Percentiles rank a stretch among this genome's conserved stretches.
Conservation (phyloP, 306 rosid species). For the Cicer bijugum region DNA sequence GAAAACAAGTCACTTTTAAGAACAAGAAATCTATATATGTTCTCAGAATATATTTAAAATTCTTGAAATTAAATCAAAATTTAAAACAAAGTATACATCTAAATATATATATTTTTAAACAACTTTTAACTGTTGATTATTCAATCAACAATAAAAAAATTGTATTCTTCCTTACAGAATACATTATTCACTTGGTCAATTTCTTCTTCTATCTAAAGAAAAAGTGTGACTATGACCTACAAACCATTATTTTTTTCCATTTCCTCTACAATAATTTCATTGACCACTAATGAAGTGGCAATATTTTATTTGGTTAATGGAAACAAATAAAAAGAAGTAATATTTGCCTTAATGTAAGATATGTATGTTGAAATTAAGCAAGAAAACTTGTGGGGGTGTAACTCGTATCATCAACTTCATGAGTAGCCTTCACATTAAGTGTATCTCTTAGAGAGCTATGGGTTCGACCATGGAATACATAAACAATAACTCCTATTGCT, state of each 20-base stretch:
- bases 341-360: no score
- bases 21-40: no score
- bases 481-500: conserved; percentile 62
- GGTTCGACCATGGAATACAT: conserved; percentile 72
- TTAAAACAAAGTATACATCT: no score
- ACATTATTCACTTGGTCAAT: neutral
- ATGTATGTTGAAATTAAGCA: conserved; percentile 36
- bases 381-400: conserved; percentile 48
- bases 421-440: conserved; percentile 60
- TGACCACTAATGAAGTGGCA: neutral
- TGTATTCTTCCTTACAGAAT: no score
- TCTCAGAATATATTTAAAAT: no score
- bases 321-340: neutral
- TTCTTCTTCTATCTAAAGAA: neutral
- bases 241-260: conserved; percentile 11
- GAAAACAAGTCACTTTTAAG: no score
- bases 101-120: no score
- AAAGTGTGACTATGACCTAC: conserved; percentile 5
- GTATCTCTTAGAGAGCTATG: conserved; percentile 73
- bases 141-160: no score
- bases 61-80: no score
- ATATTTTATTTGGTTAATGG: conserved; percentile 1
- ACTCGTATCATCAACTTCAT: conserved; percentile 48
- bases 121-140: no score
- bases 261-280: conserved; percentile 32